Evolutionary conservation across 768 basidiomycete genomes (phyloP).

Genomic region (Lactarius psammicola): DNA sequence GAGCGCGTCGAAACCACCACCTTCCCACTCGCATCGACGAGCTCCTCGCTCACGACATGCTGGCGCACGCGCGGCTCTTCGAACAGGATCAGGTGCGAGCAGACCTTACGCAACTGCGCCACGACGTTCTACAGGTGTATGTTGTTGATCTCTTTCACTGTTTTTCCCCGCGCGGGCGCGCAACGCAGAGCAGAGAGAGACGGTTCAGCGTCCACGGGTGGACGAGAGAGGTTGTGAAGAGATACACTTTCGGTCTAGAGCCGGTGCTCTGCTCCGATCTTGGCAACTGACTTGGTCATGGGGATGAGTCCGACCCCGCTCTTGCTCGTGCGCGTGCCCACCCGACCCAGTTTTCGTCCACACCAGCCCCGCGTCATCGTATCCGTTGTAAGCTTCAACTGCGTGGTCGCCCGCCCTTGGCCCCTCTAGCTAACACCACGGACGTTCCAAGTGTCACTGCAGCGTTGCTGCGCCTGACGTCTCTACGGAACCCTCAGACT

Average conservation of each 20-base stretch:
- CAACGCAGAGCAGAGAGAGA: neutral
- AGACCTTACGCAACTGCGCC: slow-evolving; percentile 97
- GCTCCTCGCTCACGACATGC: slow-evolving; percentile 68
- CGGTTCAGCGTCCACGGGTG: slow-evolving; percentile 1
- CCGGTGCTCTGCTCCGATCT: slow-evolving; percentile 57
- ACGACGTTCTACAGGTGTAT: slow-evolving; percentile 89
- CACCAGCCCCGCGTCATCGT: too few relatives aligned
- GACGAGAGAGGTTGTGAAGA: neutral
- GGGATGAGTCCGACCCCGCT: neutral
- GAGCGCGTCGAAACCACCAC: slow-evolving; percentile 90
- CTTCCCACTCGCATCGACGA: slow-evolving; percentile 91
- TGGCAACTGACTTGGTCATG: slow-evolving; percentile 45
- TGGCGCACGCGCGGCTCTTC: slow-evolving; percentile 71
- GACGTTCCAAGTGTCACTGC: too few relatives aligned
- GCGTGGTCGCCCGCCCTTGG: too few relatives aligned
- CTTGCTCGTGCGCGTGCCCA: slow-evolving; percentile 15
- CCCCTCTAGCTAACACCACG: too few relatives aligned
- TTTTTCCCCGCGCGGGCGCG: too few relatives aligned
- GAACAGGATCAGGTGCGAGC: slow-evolving; percentile 90
- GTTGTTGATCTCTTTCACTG: slow-evolving; percentile 85
- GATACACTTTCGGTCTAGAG: slow-evolving; percentile 40
- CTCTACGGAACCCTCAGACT: too few relatives aligned
- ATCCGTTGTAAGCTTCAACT: too few relatives aligned
- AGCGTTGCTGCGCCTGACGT: too few relatives aligned
- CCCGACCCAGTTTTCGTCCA: slow-evolving; percentile 47